Conservation (phyloP, 2,329 filamentous ascomycete species). For the Diaporthe sp. region DNA sequence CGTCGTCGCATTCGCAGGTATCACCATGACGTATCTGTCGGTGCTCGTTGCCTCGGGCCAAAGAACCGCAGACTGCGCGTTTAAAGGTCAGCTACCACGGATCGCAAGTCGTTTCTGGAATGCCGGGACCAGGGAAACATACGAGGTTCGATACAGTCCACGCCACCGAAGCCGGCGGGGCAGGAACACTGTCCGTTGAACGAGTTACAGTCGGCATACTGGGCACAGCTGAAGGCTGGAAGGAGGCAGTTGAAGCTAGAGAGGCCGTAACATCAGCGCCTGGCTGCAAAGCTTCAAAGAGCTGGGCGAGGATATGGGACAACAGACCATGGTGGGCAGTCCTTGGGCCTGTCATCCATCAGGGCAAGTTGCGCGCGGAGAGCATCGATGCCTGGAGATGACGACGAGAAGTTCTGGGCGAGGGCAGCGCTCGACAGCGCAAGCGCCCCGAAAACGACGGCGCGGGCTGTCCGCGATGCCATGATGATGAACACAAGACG, state of each 20-base stretch:
- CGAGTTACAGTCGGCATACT: slow-evolving; percentile 90
- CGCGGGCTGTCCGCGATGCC: slow-evolving; percentile 55
- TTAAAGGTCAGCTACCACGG: slow-evolving; percentile 36
- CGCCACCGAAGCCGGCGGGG: slow-evolving; percentile 91
- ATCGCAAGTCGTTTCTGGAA: not conserved
- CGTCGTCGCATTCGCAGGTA: slow-evolving; percentile 88
- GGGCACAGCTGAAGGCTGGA: slow-evolving; percentile 90
- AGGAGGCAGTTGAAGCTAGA: slow-evolving; percentile 96
- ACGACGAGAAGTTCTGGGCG: slow-evolving; percentile 70
- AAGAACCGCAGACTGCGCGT: slow-evolving; percentile 81
- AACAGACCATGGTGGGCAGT: slow-evolving; percentile 82
- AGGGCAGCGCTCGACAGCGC: slow-evolving; percentile 57
- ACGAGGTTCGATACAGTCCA: slow-evolving; percentile 90
- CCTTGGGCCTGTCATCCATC: slow-evolving; percentile 79
- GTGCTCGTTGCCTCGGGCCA: slow-evolving; percentile 81
- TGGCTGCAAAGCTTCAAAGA: slow-evolving; percentile 33
- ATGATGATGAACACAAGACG: slow-evolving; percentile 50
- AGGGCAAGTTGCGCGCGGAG: slow-evolving; percentile 77
- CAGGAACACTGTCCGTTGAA: slow-evolving; percentile 95
- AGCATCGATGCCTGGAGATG: slow-evolving; percentile 60
- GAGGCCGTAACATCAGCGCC: slow-evolving; percentile 41
- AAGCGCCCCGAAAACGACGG: slow-evolving; percentile 57
- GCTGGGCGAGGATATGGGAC: slow-evolving; percentile 40
- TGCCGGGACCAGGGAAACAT: slow-evolving; percentile 47
- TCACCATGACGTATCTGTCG: slow-evolving; percentile 80